A percentile compares a stretch with the other conserved stretches of the same genome.
Conservation (phyloP, 2,329 filamentous ascomycete species). For the Cercospora sojina region DNA sequence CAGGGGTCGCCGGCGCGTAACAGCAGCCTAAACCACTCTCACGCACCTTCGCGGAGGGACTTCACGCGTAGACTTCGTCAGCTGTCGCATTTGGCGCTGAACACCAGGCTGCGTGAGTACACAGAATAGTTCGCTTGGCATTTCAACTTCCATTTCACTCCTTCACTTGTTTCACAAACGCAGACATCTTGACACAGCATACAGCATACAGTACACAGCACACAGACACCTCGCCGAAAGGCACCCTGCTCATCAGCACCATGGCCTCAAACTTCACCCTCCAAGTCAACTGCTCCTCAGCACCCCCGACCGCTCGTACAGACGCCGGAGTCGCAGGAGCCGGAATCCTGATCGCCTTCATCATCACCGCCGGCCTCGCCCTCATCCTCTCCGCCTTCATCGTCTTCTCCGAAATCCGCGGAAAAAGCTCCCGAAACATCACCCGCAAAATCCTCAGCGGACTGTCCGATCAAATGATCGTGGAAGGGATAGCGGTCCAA, state of each 20-base stretch:
- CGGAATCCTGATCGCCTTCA: slow-evolving; percentile 65
- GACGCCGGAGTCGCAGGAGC: slow-evolving; percentile 60
- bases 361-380: slow-evolving; percentile 61
- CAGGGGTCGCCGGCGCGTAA: background rate
- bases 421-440: slow-evolving; percentile 52
- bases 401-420: slow-evolving; percentile 55
- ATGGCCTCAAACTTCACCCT: slow-evolving; percentile 17
- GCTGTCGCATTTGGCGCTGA: background rate
- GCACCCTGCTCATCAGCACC: background rate
- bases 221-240: background rate
- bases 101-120: slow-evolving; percentile 5
- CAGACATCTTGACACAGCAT: background rate
- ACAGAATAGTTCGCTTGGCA: background rate
- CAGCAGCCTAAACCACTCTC: background rate
- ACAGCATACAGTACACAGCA: background rate
- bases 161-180: background rate
- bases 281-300: slow-evolving; percentile 43
- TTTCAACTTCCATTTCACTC: background rate
- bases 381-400: slow-evolving; percentile 57
- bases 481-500: slow-evolving; percentile 69
- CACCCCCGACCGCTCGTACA: slow-evolving; percentile 49
- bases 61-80: background rate
- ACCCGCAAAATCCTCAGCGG: slow-evolving; percentile 63
- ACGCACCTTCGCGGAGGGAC: background rate
- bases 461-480: slow-evolving; percentile 67